Conservation (phyloP, 2,329 filamentous ascomycete genomes). For the Zymoseptoria ardabiliae region DNA sequence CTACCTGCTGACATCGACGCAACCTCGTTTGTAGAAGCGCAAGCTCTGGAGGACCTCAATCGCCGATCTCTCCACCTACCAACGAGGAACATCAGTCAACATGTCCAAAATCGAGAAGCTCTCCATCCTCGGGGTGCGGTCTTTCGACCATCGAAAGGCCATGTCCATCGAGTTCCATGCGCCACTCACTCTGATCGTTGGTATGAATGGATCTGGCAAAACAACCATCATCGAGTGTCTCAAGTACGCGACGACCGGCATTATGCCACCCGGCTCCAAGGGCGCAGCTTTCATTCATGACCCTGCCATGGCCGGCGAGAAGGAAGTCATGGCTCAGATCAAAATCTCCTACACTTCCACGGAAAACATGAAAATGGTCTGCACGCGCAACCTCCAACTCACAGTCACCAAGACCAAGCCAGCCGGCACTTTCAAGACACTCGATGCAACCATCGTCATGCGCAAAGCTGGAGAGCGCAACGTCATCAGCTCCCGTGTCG, state of each 20-base stretch:
- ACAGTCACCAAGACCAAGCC: constrained; percentile 87
- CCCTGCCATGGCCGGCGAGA: constrained; percentile 83
- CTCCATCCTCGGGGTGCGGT: constrained; percentile 76
- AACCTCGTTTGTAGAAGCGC: background rate
- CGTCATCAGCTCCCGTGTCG: constrained; percentile 69
- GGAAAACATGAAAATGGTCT: constrained; percentile 70
- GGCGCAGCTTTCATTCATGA: constrained; percentile 71
- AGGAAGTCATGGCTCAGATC: constrained; percentile 83
- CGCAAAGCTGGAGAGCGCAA: constrained; percentile 72
- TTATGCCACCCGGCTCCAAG: constrained; percentile 74
- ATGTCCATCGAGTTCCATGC: constrained; percentile 84
- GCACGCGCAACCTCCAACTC: constrained; percentile 76
- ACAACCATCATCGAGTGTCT: constrained; percentile 99
- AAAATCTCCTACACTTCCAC: constrained; percentile 80
- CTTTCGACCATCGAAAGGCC: constrained; percentile 67
- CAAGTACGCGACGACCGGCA: constrained; percentile 94
- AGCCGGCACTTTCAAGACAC: constrained; percentile 67
- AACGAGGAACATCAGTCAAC: constrained; percentile 2
- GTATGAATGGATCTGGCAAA: constrained; percentile 95
- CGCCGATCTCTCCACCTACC: background rate
- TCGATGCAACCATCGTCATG: constrained; percentile 73
- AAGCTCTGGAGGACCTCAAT: background rate
- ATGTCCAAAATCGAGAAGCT: constrained; percentile 76
- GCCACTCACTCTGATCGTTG: constrained; percentile 91
- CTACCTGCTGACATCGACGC: background rate